Evolutionary conservation across 805 yeast genomes (phyloP).

Genomic region (Kazachstania kunashirensis): DNA sequence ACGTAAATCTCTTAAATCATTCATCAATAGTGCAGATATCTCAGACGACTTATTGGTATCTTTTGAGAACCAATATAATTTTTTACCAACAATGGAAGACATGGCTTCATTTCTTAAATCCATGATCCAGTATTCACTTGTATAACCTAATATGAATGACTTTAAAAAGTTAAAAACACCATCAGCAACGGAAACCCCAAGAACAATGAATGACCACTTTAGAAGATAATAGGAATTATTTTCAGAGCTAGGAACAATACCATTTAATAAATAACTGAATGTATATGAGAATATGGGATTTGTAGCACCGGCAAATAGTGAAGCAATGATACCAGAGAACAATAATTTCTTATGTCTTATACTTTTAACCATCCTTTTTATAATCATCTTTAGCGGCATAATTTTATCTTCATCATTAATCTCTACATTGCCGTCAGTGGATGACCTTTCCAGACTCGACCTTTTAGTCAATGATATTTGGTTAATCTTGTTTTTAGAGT

Average conservation of each 20-base stretch:
- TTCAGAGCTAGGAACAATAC: conserved; percentile 42
- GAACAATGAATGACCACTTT: conserved; percentile 61
- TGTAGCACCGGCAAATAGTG: conserved; percentile 50
- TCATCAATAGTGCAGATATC: conserved; percentile 58
- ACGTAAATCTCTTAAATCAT: conserved; percentile 74
- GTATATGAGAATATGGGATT: conserved; percentile 75
- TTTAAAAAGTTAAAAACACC: conserved; percentile 49
- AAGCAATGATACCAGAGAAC: conserved; percentile 41
- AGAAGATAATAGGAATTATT: conserved; percentile 31
- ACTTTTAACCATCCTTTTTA: conserved; percentile 20
- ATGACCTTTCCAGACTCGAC: not conserved
- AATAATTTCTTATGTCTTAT: conserved; percentile 25
- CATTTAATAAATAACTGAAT: conserved; percentile 58
- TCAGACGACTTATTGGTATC: conserved; percentile 38
- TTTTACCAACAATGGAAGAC: conserved; percentile 40
- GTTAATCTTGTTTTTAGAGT: not conserved
- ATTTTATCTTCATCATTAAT: conserved; percentile 6
- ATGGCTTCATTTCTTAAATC: conserved; percentile 43
- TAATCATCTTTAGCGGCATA: conserved; percentile 23
- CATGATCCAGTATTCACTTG: conserved; percentile 62
- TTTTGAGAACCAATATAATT: conserved; percentile 42
- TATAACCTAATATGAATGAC: conserved; percentile 40
- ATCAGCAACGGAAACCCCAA: conserved; percentile 53
- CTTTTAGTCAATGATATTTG: not conserved
- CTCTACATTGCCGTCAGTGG: not conserved